Evolutionary conservation across 2,329 filamentous ascomycete species (phyloP), one percentile per base, ranked within the genome.

Genomic region (Diaporthe citriasiana): DNA sequence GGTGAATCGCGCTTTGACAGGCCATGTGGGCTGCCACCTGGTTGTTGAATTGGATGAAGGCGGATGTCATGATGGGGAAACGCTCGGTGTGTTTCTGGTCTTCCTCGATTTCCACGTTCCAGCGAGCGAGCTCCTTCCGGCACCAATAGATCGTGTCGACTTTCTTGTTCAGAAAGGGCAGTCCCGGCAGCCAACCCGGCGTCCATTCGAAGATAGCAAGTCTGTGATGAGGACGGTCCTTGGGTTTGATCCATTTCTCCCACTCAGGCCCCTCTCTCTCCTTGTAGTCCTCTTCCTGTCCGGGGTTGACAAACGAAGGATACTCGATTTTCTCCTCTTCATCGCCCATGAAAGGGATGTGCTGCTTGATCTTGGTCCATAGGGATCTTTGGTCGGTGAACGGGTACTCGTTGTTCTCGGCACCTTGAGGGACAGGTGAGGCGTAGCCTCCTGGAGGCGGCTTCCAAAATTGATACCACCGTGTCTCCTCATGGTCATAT

Each of bases 21-120:
- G 96, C 97, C 97, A 99, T 98, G 80, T 99, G 97, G 0, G 97
- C 97, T 8, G 96, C 95, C 1, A 98, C 94, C 81, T 99, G 97
- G 80, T 98, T 93, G 80, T 99, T 98, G 88, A 99, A 99, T 81
- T 99, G 97, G 75, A 99, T 95, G 78, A 99, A 99, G 0, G 97
- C 97, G 0, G 96, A 98, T 79, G 94, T 98, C 95, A 98, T 97
- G 60, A 95, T 85, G 0, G 96, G 95, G 76, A 95, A 98, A 6
- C 93, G 91, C 77, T 98, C 95, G 0, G 94, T 93, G 65, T 97
- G 88, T 70, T 93, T 89, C 81, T 99, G 97, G 77, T 98, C 97
- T 57, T 93, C 87, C 78, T 98, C 95, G 71, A 99, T 98, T 81
- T 98, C 95, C 70, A 95, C 80, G 77, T 98, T 99, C 25, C 98